Evolutionary conservation across 345 rosid genomes (phyloP), one percentile per base, ranked within the genome.

Genomic region (Chamaenerion angustifolium): DNA sequence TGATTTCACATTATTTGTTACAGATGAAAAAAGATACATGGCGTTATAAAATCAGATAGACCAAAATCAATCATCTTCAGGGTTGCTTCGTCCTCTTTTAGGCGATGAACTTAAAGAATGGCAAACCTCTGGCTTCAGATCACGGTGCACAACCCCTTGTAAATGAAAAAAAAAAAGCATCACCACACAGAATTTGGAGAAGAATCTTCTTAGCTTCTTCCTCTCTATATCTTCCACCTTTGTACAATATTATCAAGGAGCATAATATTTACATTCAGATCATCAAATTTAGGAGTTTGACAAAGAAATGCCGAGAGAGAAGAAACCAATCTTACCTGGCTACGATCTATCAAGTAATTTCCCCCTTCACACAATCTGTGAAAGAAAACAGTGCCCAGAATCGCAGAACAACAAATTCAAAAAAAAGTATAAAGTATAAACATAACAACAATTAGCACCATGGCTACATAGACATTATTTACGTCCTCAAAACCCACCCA

Each of bases 311-410:
- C 0, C 7, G 37, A 3, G 37, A 31, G 4, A 7, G 37, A 31
- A 3, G 37, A 31, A 31, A 31, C 5, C 37, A 31, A 35, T 51
- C 41, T 43, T 80, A 85, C 99, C 95, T 81, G 3, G 92, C 73
- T 62, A 93, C 69, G 70, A 93, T 70, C 94, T 77, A 54, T 93
- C 99, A 53, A 93, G 68, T 12, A 85, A 68, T 70, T 93, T 44
- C 99, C 96, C 64, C 99, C 99, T 72, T 88, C 90, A 42, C 99
- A 93, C 74, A 93, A 75, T 68, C 99, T 93, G 75, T 43, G 57
- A 62, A 42, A 44, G 59, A 51, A 70, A 62, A 8, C 55, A 54
- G 37, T 15, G 35, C 43, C 11, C 18, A 25, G 44, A 42, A 45
- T 46, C 51, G 16, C 49, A 48, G 46, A 56, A 31, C 7, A 31